Evolutionary conservation across 345 rosid species (phyloP), one percentile per base, ranked within the genome.

Genomic region (Arabidopsis suecica): DNA sequence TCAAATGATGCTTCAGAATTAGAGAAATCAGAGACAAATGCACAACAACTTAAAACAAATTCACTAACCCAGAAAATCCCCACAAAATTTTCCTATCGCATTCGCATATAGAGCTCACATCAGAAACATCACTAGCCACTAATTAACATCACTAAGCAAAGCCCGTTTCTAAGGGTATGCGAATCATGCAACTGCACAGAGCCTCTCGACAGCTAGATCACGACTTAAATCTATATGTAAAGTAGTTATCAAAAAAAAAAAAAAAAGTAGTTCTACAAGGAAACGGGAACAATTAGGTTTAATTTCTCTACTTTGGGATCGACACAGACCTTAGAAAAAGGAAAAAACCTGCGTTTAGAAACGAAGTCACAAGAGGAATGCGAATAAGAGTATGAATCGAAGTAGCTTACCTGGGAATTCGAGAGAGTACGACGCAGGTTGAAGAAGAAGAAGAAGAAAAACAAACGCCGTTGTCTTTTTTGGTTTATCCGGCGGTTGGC

Each of bases 381-480:
- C 11, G 56, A 74, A 65, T 63, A 13, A 53, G 69, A 53, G 64
- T 38, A 14, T 4, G 77, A 73, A 74, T 65, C 72, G 42, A 56
- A 45, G 72, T 45, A 47, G 41, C 72, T 65, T 45, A 37, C 78
- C 42, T 58, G 61, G 32, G 51, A 50, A 12, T 47, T 45, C 28
- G 37, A 56, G 70, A 44, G 33, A 38, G 4, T 25, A 6, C 44
- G 70, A 22, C 38, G 57, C 37, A 1, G 20, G 13, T 45, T 56
- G 28, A 47, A 57, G 64, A 34, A 65, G 72, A 22, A n/a, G 30
- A n/a, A 45, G 9, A 18, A 6, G 22, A 47, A 18, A 22, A 25
- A 40, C 3, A 58, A 74, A 23, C 59, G 60, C 59, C 60, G 72
- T 36, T 65, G 42, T 36, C 20, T 4, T 22, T 14, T 20, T 22